phyloP scores from a whole-genome alignment of 208 protist genomes.

The Herpetomonas tarakana region DNA sequence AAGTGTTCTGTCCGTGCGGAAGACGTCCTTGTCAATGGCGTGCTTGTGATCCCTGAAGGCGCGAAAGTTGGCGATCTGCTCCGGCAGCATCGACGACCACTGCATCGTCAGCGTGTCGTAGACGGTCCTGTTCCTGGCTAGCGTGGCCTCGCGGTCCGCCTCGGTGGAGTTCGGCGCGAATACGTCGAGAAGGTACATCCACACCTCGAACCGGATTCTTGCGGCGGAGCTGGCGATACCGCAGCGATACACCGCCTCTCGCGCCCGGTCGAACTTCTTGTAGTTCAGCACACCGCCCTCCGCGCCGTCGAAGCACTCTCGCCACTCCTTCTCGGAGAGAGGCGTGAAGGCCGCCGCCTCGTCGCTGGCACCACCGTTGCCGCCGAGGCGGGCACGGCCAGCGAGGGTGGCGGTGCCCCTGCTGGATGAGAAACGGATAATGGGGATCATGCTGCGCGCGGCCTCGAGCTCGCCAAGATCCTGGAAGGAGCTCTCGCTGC shows the following conservation, averaged over 20 bases:
- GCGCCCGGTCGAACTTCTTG: slow-evolving; percentile 11
- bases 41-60: slow-evolving; percentile 45
- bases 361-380: no score
- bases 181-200: slow-evolving; percentile 66
- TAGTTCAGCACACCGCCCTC: slow-evolving; percentile 22
- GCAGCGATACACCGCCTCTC: slow-evolving; percentile 26
- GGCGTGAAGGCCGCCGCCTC: no score
- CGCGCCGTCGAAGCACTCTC: slow-evolving; percentile 16
- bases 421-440: neutral
- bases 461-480: neutral
- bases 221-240: slow-evolving; percentile 14
- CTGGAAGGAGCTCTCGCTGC: neutral
- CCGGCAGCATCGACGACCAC: slow-evolving; percentile 67
- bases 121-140: slow-evolving; percentile 24
- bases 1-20: slow-evolving; percentile 72
- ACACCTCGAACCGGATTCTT: slow-evolving; percentile 63
- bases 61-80: slow-evolving; percentile 67
- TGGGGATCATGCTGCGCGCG: neutral
- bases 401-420: neutral
- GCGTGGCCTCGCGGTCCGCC: slow-evolving; percentile 24
- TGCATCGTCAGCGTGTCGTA: slow-evolving; percentile 68
- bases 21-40: slow-evolving; percentile 87
- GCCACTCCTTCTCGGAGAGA: slow-evolving; percentile 31
- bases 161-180: slow-evolving; percentile 36
- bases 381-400: neutral